Conservation (phyloP, 2,329 filamentous ascomycete genomes). For the Nigrospora oryzae region DNA sequence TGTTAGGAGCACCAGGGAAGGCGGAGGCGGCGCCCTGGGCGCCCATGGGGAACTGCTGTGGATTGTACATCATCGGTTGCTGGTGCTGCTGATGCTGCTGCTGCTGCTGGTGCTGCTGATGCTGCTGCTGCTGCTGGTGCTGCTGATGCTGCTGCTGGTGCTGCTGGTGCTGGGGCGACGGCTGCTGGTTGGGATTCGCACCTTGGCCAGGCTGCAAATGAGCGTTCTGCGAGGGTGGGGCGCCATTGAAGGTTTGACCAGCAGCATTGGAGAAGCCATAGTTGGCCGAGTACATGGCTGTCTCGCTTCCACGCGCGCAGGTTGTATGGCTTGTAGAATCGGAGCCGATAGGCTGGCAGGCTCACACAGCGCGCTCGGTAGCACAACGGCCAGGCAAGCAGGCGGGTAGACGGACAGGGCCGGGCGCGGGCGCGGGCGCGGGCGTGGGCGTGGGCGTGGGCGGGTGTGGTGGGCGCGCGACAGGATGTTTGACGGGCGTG, state of each 20-base stretch:
- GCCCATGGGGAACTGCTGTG: constrained; percentile 48
- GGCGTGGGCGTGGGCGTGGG: constrained; percentile 1
- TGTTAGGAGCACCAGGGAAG: constrained; percentile 44
- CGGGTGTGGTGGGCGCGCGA: background rate
- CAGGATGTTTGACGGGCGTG: constrained; percentile 1
- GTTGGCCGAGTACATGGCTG: constrained; percentile 46
- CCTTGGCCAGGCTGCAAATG: constrained; percentile 36
- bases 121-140: constrained; percentile 30
- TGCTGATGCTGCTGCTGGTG: constrained; percentile 13
- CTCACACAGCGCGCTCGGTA: background rate
- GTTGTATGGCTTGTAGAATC: background rate
- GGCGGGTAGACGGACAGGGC: background rate
- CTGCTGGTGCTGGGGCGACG: constrained; percentile 8
- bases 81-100: constrained; percentile 13
- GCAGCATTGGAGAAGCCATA: constrained; percentile 47
- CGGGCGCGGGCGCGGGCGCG: background rate
- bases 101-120: background rate
- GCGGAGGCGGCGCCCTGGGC: constrained; percentile 37
- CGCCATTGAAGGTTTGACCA: constrained; percentile 39
- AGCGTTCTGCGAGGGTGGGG: constrained; percentile 36
- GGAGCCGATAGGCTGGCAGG: constrained; percentile 1
- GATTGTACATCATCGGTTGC: constrained; percentile 50
- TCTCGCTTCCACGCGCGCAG: constrained; percentile 2
- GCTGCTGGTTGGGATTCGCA: constrained; percentile 13
- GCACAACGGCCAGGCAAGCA: background rate